Evolutionary conservation across 129 eudicot genomes (phyloP), one percentile per base, ranked within the genome.

Genomic region (Apium graveolens): DNA sequence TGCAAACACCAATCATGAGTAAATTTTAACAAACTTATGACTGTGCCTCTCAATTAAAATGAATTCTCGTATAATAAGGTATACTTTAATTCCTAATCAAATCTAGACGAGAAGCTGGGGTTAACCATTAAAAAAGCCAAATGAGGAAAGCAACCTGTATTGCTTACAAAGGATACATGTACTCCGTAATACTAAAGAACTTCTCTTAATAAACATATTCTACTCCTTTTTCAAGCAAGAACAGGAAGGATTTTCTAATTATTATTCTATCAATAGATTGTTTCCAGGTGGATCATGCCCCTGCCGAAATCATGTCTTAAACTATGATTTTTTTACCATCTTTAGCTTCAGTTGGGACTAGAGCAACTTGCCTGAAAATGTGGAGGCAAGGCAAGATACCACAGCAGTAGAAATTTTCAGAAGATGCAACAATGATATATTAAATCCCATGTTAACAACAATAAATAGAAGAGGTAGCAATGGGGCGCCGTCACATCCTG

Each of bases 401-500:
- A 95, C 97, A 10, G 96, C 99, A 17, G 96, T 90, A 32, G 99
- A 95, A 78, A 95, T 89, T 88, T 88, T 95, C 63, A 95, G 89
- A 71, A 92, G 89, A 85, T 95, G 92, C 88, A 95, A 83, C 90
- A 95, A 84, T 5, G 99, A 95, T 84, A 95, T 85, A 81, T 95
- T 95, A 86, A 84, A 95, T 75, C 90, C 92, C 95, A 95, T 95
- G 90, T 95, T 95, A 24, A 95, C 99, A 44, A 90, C 79, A 80
- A 91, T 82, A 81, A 95, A 95, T 38, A 92, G 83, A 68, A 95
- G 62, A 3, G 99, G 99, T 77, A 95, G 78, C 71, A 95, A 72
- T 37, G 99, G 99, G 62, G 99, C 99, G 60, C 99, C 99, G 70
- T 87, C 83, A 78, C 99, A 95, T 86, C 90, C 99, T 95, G 91